Evolutionary conservation across 2,329 filamentous ascomycete genomes (phyloP), one percentile per base, ranked within the genome.

Genomic region (Rhinocladiella similis): DNA sequence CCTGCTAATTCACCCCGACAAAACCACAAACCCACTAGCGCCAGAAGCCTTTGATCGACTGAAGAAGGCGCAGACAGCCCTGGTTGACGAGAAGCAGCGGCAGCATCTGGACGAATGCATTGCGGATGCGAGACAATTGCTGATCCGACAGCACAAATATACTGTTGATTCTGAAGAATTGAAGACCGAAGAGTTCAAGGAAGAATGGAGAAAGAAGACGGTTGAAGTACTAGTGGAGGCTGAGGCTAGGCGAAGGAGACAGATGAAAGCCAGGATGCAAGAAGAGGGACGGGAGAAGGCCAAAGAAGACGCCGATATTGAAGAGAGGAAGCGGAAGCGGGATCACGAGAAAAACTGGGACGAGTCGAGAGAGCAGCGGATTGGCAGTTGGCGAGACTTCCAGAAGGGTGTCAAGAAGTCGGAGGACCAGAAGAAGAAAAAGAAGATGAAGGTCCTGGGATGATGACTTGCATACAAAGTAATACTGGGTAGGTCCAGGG

Each of bases 1-100:
- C n/a, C 87, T 99, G 55, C 86, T 99, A 47, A 97, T 99, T 78
- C 94, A 99, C 78, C 94, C 94, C 5, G 94, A 99, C 79, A 99
- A 99, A 75, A 97, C 94, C 54, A 86, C 86, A 69, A 97, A 99
- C 70, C 88, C 91, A 0, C 83, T 81, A 47, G 94, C 94, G 0
- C 93, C 94, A 3, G 94, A 97, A 68, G 94, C 94, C 63, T 99
- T 99, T 70, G 94, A 99, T 75, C 87, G 93, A 9, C 83, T 99
- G 25, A 96, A 96, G 69, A 97, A 97, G 75, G 94, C 94, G 0
- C 91, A 97, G 70, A 89, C 86, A 1, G 85, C 90, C 66, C 83
- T 99, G 3, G 88, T 96, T 78, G 94, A 99, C 73, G 93, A 97
- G 78, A 97, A 97, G 76, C 83, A 90, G 70, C 91, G 94, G 58